phyloP scores from a whole-genome alignment of 2,329 filamentous ascomycete genomes.

The Dothistroma septosporum region DNA sequence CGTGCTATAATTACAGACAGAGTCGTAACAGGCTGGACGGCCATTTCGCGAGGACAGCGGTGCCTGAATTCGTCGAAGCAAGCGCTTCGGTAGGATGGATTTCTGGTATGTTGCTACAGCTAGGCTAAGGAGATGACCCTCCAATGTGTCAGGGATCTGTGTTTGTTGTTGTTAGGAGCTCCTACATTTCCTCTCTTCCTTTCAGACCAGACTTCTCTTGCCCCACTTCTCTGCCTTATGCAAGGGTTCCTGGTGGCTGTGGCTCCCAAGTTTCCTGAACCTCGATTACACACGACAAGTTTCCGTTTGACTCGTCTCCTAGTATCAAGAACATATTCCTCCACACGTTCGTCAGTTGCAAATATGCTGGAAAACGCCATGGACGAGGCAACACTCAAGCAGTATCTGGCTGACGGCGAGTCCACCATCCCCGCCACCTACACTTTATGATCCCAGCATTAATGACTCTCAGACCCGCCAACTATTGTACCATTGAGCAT shows the following conservation, averaged over 20 bases:
- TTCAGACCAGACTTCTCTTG: background rate
- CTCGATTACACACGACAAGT: background rate
- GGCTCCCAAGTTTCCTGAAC: background rate
- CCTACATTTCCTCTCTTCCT: background rate
- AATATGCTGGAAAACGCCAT: slow-evolving; percentile 30
- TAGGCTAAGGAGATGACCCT: too few relatives aligned
- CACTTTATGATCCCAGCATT: background rate
- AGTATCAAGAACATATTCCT: background rate
- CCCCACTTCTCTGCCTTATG: background rate
- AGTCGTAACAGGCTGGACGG: too few relatives aligned
- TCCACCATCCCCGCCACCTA: background rate
- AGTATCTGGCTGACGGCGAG: slow-evolving; percentile 76
- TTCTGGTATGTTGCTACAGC: too few relatives aligned
- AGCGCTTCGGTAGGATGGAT: background rate
- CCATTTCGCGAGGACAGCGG: background rate
- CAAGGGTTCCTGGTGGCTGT: background rate
- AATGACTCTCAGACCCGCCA: slow-evolving; percentile 56
- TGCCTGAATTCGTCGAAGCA: background rate
- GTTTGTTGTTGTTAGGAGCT: background rate
- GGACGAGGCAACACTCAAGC: slow-evolving; percentile 47
- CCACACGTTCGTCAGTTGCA: background rate
- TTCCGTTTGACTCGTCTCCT: background rate
- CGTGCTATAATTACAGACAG: background rate
- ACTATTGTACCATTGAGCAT: slow-evolving; percentile 84
- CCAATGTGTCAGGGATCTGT: background rate